phyloP scores from a whole-genome alignment of 805 yeast species.

The Yarrowia sp. region DNA sequence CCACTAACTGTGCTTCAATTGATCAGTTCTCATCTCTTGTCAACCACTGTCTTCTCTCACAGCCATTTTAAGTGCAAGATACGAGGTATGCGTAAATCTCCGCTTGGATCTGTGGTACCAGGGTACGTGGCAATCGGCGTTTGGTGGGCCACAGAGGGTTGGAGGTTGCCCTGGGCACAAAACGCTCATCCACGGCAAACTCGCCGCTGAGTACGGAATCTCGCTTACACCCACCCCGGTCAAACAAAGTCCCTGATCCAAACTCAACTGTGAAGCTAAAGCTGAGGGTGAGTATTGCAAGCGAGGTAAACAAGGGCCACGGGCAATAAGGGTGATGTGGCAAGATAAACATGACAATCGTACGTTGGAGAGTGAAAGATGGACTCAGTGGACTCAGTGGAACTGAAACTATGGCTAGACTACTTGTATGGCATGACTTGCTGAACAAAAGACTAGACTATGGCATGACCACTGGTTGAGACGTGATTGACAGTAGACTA shows the following conservation, averaged over 20 bases:
- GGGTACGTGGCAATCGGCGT: no score
- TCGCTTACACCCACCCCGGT: conserved; percentile 19
- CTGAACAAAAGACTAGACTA: no score
- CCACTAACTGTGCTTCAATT: no score
- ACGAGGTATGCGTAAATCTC: not conserved
- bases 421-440: no score
- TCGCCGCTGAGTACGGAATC: not conserved
- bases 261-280: conserved; percentile 15
- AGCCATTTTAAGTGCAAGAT: conserved; percentile 5
- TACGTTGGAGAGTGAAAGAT: not conserved
- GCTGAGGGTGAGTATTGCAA: conserved; percentile 5
- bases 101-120: no score
- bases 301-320: conserved; percentile 27
- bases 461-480: no score
- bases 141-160: not conserved
- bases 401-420: no score
- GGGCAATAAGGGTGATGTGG: conserved; percentile 28
- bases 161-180: not conserved
- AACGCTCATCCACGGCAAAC: not conserved
- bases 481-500: no score
- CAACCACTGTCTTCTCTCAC: no score
- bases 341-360: not conserved
- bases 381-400: no score
- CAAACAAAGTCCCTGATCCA: not conserved
- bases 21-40: no score